Percentiles rank a stretch among this genome's conserved stretches.
phyloP scores from a whole-genome alignment of 2,329 filamentous ascomycete species.

The Pyrenochaeta sp. region DNA sequence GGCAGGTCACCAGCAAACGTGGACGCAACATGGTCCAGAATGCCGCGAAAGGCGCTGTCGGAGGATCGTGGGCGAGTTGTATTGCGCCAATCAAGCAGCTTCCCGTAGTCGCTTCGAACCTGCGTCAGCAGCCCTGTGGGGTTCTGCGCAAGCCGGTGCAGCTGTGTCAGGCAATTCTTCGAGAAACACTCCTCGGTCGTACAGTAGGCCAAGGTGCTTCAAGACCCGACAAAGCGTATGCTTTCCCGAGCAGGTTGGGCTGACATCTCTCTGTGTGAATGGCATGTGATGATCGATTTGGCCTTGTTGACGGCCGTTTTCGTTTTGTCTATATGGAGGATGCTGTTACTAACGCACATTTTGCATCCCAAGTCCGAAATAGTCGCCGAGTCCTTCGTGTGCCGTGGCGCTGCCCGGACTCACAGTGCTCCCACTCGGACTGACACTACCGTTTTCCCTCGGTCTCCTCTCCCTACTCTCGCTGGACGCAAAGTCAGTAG shows the following conservation, averaged over 20 bases:
- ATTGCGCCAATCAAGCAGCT: conserved; percentile 8
- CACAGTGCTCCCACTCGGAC: conserved; percentile 21
- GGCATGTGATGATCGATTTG: not conserved
- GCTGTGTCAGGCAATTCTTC: not conserved
- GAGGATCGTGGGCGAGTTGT: not conserved
- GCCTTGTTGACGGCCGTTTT: not conserved
- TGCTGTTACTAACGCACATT: conserved; percentile 6
- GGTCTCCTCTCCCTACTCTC: conserved; percentile 11
- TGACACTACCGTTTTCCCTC: conserved; percentile 25
- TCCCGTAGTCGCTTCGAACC: not conserved
- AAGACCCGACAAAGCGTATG: not conserved
- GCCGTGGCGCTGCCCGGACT: conserved; percentile 21
- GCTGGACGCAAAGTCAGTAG: conserved; percentile 4
- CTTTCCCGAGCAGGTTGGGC: not conserved
- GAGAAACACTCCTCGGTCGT: not conserved
- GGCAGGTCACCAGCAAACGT: conserved; percentile 2
- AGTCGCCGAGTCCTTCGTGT: conserved; percentile 22
- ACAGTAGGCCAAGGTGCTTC: not conserved
- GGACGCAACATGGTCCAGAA: not conserved
- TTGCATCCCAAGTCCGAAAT: conserved; percentile 31
- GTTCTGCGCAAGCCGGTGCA: conserved; percentile 1
- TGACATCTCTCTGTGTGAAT: not conserved
- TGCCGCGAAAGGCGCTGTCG: not conserved
- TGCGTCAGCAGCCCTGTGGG: conserved; percentile 23
- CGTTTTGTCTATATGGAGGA: not conserved